Conservation (phyloP, 2,329 filamentous ascomycete species). For the Amylocarpus encephaloides region DNA sequence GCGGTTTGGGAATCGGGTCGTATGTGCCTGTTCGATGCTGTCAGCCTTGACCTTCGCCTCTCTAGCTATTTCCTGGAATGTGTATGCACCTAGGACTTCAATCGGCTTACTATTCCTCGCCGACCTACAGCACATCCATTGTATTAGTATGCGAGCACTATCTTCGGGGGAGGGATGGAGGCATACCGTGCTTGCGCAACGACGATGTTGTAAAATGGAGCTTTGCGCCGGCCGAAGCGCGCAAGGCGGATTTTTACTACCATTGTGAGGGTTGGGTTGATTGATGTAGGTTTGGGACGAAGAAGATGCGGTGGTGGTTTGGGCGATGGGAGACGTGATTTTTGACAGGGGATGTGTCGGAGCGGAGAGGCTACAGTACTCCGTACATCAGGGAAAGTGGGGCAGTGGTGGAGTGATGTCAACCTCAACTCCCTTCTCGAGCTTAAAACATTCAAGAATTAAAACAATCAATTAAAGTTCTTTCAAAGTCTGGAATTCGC, state of each 20-base stretch:
- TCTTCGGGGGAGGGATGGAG: not conserved
- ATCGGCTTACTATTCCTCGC: conserved; percentile 83
- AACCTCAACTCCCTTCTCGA: conserved; percentile 4
- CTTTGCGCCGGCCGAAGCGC: conserved; percentile 81
- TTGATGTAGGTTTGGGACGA: conserved; percentile 1
- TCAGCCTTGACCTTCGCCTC: not conserved
- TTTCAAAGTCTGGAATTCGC: too few species aligned
- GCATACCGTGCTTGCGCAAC: conserved; percentile 82
- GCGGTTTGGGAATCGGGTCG: conserved; percentile 58
- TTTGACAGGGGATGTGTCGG: conserved; percentile 3
- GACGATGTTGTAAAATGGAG: conserved; percentile 97
- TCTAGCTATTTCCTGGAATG: too few species aligned
- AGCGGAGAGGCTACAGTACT: too few species aligned
- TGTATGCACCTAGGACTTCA: conserved; percentile 68
- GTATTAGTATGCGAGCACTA: conserved; percentile 3
- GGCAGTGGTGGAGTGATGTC: conserved; percentile 12
- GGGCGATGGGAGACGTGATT: not conserved
- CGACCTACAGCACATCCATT: conserved; percentile 47
- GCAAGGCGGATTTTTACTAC: conserved; percentile 90
- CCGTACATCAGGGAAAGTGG: too few species aligned
- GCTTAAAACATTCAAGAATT: not conserved
- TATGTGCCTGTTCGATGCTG: conserved; percentile 47
- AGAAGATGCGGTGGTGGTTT: not conserved
- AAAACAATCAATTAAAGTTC: not conserved
- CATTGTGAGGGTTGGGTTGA: conserved; percentile 48